phyloP scores from a whole-genome alignment of 2,329 filamentous ascomycete genomes.

The Pseudogymnoascus destructans region DNA sequence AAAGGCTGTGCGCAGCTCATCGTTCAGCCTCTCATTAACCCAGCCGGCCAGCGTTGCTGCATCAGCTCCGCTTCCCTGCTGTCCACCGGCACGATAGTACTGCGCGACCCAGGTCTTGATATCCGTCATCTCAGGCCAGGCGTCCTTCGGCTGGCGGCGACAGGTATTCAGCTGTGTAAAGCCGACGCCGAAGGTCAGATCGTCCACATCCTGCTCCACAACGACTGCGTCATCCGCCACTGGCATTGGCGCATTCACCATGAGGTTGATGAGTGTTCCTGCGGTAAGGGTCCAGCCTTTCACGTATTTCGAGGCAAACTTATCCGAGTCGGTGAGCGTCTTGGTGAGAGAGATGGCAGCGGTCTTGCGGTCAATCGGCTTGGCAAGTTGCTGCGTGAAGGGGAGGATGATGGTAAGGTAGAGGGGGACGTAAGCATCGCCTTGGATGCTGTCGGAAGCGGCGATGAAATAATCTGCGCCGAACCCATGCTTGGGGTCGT shows the following conservation, averaged over 20 bases:
- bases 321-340: constrained; percentile 72
- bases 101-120: constrained; percentile 63
- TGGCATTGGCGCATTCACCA: constrained; percentile 69
- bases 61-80: neutral
- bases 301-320: constrained; percentile 68
- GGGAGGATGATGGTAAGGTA: constrained; percentile 81
- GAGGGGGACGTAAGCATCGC: constrained; percentile 66
- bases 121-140: constrained; percentile 73
- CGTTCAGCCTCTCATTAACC: constrained; percentile 3
- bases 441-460: constrained; percentile 70
- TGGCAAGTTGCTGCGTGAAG: constrained; percentile 75
- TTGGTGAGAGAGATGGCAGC: constrained; percentile 90
- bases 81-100: constrained; percentile 16
- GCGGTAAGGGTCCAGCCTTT: constrained; percentile 90
- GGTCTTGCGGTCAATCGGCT: constrained; percentile 81
- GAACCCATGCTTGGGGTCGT: constrained; percentile 57
- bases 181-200: constrained; percentile 85
- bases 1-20: neutral
- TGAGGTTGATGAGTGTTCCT: constrained; percentile 73
- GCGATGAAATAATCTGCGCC: constrained; percentile 86
- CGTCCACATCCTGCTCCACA: constrained; percentile 82
- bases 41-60: neutral
- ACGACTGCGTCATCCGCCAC: constrained; percentile 63
- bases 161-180: constrained; percentile 92
- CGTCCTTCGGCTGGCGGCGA: constrained; percentile 58